Evolutionary conservation across 495 filamentous ascomycete species (phyloP), one percentile per base, ranked within the genome.

Genomic region (Aeminium ludgeri): DNA sequence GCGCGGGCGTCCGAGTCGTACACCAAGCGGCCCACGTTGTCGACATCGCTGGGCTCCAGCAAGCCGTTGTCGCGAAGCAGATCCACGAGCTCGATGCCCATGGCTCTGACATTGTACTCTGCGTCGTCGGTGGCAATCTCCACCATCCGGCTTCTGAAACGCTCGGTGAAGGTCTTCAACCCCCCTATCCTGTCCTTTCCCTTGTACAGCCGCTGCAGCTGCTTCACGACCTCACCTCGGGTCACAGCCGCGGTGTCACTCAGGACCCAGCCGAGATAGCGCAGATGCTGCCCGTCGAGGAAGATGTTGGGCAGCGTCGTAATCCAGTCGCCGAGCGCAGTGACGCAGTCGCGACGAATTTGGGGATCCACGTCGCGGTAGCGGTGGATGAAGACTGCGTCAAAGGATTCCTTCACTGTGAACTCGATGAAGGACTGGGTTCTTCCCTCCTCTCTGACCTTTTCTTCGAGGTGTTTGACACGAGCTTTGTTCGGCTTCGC

Each of bases 191-290:
- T 84, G 36, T 85, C 72, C 47, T 72, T 71, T 41, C 73, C 70
- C 54, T 77, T 80, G 56, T 82, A 81, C 2, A 97, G 65, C 39
- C 70, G 75, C 2, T 70, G 64, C 3, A 97, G 66, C 50, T 94
- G 80, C 46, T 75, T 81, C n/a, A 96, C 55, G 10, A 83, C 79
- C 51, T 86, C 83, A 10, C 73, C 62, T 32, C 89, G 68, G 1
- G 78, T 82, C 6, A 71, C 65, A 1, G 73, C 61, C 30, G 72
- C 64, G 1, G 71, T 61, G 56, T 97, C 89, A 2, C 86, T 86
- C 18, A 97, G 67, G 43, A 89, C 75, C 87, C 89, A 97, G 30
- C 89, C 89, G 10, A 96, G 66, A 51, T 97, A 96, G 25, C 89
- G 80, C 31, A 96, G 65, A 55, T 92, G 91, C 45, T 73, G 66